Evolutionary conservation across 768 basidiomycete genomes (phyloP).

Genomic region (Rhizopogon sp.): DNA sequence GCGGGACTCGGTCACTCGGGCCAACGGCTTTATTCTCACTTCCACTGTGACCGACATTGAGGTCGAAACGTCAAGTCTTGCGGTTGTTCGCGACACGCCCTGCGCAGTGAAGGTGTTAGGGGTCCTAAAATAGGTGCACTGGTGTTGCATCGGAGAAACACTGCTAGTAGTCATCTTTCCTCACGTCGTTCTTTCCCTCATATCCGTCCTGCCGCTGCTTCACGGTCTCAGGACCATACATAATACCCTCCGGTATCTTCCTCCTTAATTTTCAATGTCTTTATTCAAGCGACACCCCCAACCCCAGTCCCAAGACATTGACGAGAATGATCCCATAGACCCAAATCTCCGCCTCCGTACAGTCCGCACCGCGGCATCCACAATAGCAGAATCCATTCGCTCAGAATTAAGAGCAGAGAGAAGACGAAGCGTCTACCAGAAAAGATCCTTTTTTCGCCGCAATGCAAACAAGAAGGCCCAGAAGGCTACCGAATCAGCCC

Average conservation of each 20-base stretch:
- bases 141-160: too few relatives aligned
- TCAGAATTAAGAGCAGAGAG: conserved; percentile 68
- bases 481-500: conserved; percentile 26
- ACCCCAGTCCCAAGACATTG: conserved; percentile 43
- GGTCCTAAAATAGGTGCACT: too few relatives aligned
- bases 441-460: conserved; percentile 57
- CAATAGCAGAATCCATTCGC: conserved; percentile 81
- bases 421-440: conserved; percentile 44
- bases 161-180: background rate
- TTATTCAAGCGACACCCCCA: conserved; percentile 33
- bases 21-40: too few relatives aligned
- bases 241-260: conserved; percentile 6
- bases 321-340: conserved; percentile 69
- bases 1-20: too few relatives aligned
- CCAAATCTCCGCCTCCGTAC: conserved; percentile 84
- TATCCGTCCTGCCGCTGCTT: conserved; percentile 25
- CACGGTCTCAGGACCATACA: conserved; percentile 13
- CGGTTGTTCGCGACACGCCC: too few relatives aligned
- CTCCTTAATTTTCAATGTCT: conserved; percentile 25
- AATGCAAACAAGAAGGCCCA: conserved; percentile 42
- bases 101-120: too few relatives aligned
- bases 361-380: conserved; percentile 89
- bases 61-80: too few relatives aligned
- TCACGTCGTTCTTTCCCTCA: conserved; percentile 3
- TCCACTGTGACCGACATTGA: too few relatives aligned